Evolutionary conservation across 23 red algal genomes (phyloP), one percentile per base, ranked within the genome.

Genomic region (Chondrus crispus): DNA sequence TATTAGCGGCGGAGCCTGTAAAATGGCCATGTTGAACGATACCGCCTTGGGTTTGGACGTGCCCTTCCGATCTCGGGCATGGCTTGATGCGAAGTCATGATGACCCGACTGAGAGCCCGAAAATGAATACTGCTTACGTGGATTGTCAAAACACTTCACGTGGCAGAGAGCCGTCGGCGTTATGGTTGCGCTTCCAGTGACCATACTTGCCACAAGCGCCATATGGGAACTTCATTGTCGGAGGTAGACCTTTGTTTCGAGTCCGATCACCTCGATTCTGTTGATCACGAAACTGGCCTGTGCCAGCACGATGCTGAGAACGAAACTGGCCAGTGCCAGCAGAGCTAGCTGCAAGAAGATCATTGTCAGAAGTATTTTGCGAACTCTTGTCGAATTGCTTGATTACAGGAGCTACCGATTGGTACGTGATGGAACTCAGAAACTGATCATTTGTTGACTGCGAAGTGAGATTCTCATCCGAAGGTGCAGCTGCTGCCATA

Each of bases 381-480:
- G 60, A 66, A 6, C 26, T 66, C 60, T 64, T 64, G 5, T 5
- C 58, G 7, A n/a, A 64, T 64, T 60, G 78, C 78, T 82, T 58
- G 46, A 82, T 53, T 30, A 82, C 47, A 41, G 47, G 55, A 28
- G 47, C 78, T 40, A 82, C 16, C 52, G 45, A 60, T 51, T 52
- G 46, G 55, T 82, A 82, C 12, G 78, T 60, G n/a, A 82, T 60
- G 55, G 78, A n/a, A 30, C 28, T 57, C 33, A 82, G 78, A 60
- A 82, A 82, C 30, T 82, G 44, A 82, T 82, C 78, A 82, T 82
- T 82, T 20, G 78, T 30, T 24, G 78, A 82, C 46, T 82, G 28
- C 4, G 71, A 48, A 8, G 44, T 76, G 28, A 76, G 43, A 4
- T 42, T 30, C 29, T 72, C 16, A 72, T 72, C 43, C 39, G 71